Evolutionary conservation across 2,329 filamentous ascomycete genomes (phyloP), one percentile per base, ranked within the genome.

Genomic region (Pyrenophora teres): DNA sequence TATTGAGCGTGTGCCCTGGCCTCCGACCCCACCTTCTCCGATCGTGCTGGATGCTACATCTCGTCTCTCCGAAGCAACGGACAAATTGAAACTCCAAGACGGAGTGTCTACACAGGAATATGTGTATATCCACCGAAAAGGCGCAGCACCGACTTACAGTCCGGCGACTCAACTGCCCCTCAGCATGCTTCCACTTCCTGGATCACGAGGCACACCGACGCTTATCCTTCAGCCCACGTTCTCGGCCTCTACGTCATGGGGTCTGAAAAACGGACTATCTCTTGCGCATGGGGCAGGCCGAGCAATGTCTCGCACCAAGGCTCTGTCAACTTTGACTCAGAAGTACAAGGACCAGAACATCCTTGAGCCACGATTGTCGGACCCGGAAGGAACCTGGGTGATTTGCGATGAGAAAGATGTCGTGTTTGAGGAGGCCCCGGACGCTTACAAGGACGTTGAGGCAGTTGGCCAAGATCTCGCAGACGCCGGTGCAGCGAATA

Each of bases 101-200:
- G 30, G 42, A 19, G 16, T 43, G 8, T 25, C 23, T 40, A 13
- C 37, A 31, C 39, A 51, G 33, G 56, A 60, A 7, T 55, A 63
- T 40, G 62, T 63, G n/a, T 74, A 69, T 43, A 63, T 76, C 44
- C 72, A 75, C 42, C 68, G 72, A 46, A 75, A 76, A 67, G 74
- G 74, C 18, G 72, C 71, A 15, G 72, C 72, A 15, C 71, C 73
- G 0, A 66, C 68, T 0, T 62, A 66, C 39, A 38, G 64, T 27
- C 59, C 65, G 0, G 40, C 32, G 9, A 64, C 63, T 4, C 52
- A 57, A 4, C 36, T 51, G 2, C 68, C 67, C 6, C 63, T 71
- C 15, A 12, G 46, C 30, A 46, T 75, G 21, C 62, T 76, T 12
- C 72, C 74, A 5, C 65, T 74, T 3, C 72, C 71, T 1, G 72